These are phyloP conservation scores for Fagopyrum homotropicum DNA, from an alignment of 148 eudicot genomes.

Conservation along the genomic window DNA sequence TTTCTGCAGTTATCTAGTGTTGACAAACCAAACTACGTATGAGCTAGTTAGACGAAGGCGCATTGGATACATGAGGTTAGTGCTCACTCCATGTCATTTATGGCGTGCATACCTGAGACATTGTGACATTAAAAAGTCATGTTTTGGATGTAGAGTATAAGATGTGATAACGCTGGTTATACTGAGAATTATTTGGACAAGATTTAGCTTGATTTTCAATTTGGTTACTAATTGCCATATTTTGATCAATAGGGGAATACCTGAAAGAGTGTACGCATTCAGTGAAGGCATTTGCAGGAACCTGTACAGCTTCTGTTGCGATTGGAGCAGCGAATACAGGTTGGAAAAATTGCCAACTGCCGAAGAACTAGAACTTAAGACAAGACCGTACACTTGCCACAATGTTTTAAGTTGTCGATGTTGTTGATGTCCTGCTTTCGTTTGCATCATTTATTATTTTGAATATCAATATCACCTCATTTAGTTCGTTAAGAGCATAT, in stretches of 20 bases:
- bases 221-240: neutral
- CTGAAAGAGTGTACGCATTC: slow-evolving; percentile 86
- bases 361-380: slow-evolving; percentile 61
- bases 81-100: neutral
- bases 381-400: slow-evolving; percentile 49
- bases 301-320: slow-evolving; percentile 66
- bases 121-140: too few relatives aligned
- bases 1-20: slow-evolving; percentile 3
- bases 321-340: slow-evolving; percentile 34
- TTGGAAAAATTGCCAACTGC: slow-evolving; percentile 71
- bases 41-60: slow-evolving; percentile 11
- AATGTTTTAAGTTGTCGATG: slow-evolving; percentile 68
- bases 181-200: neutral
- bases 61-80: slow-evolving; percentile 10
- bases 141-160: too few relatives aligned
- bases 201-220: neutral
- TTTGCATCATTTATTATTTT: neutral
- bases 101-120: neutral
- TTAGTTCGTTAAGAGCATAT: neutral
- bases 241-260: slow-evolving; percentile 53
- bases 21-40: slow-evolving; percentile 5
- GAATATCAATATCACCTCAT: neutral
- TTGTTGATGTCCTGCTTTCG: slow-evolving; percentile 32
- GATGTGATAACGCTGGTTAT: too few relatives aligned
- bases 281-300: slow-evolving; percentile 78